A percentile compares a stretch with the other conserved stretches of the same genome.
phyloP scores from a whole-genome alignment of 2,329 filamentous ascomycete genomes.

The Curvularia hawaiiensis region DNA sequence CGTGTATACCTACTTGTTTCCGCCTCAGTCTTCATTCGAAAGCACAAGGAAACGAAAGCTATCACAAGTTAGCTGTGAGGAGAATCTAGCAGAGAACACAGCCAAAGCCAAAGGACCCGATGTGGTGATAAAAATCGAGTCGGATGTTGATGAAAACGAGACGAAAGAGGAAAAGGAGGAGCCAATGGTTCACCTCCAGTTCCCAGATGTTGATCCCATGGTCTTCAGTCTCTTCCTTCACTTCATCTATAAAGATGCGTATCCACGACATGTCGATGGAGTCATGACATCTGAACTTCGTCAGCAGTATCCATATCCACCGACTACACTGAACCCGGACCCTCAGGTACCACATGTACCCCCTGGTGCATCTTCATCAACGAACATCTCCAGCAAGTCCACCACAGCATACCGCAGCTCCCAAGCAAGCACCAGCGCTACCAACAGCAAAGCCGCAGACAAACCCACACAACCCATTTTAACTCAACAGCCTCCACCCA shows the following conservation, averaged over 20 bases:
- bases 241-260: constrained; percentile 29
- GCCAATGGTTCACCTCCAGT: background rate
- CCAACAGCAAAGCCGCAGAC: background rate
- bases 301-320: background rate
- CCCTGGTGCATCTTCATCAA: background rate
- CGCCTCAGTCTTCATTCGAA: background rate
- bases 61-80: background rate
- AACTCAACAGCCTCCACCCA: background rate
- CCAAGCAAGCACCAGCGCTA: no score
- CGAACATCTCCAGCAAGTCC: background rate
- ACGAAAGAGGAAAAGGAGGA: background rate
- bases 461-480: background rate
- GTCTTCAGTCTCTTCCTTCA: constrained; percentile 30
- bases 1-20: background rate
- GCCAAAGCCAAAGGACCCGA: background rate
- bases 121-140: background rate
- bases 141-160: background rate
- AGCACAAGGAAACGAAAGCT: constrained; percentile 22
- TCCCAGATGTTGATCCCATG: constrained; percentile 13
- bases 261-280: constrained; percentile 17
- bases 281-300: no score
- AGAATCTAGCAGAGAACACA: background rate
- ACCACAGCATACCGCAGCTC: no score
- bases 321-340: background rate
- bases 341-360: background rate